A percentile compares a stretch with the other conserved stretches of the same genome.
Conservation (phyloP, 306 rosid genomes). For the Citrullus mucosospermus region DNA sequence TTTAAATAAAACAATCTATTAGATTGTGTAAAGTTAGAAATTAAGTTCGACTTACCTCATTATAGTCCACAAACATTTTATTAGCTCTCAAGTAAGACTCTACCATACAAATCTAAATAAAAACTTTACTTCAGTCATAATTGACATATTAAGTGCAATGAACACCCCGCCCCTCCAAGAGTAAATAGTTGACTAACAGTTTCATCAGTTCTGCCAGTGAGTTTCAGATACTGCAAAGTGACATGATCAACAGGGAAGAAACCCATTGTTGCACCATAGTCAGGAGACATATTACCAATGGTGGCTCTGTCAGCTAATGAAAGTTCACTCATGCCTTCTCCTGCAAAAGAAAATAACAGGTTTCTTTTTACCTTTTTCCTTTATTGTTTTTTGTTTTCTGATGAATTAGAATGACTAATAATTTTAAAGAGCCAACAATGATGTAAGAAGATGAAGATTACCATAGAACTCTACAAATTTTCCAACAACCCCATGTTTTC, state of each 20-base stretch:
- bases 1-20: background rate
- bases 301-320: slow-evolving; percentile 86
- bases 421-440: background rate
- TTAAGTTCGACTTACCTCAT: slow-evolving; percentile 30
- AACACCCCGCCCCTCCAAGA: background rate
- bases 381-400: background rate
- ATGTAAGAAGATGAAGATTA: slow-evolving; percentile 12
- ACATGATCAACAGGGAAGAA: slow-evolving; percentile 93
- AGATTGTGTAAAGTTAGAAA: background rate
- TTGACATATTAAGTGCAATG: background rate
- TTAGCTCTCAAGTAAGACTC: slow-evolving; percentile 55
- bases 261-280: slow-evolving; percentile 94
- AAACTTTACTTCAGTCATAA: slow-evolving; percentile 13
- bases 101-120: slow-evolving; percentile 53
- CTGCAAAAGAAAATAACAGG: slow-evolving; percentile 26
- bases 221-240: slow-evolving; percentile 66
- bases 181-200: slow-evolving; percentile 33
- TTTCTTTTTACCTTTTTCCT: background rate
- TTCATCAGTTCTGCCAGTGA: slow-evolving; percentile 75
- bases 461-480: slow-evolving; percentile 93
- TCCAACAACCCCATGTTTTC: slow-evolving; percentile 92
- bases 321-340: slow-evolving; percentile 81
- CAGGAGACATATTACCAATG: slow-evolving; percentile 89
- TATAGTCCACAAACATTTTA: slow-evolving; percentile 79
- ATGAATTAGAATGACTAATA: background rate